Evolutionary conservation across 106 monocot species (phyloP).

Genomic region (Dactylorhiza incarnata): DNA sequence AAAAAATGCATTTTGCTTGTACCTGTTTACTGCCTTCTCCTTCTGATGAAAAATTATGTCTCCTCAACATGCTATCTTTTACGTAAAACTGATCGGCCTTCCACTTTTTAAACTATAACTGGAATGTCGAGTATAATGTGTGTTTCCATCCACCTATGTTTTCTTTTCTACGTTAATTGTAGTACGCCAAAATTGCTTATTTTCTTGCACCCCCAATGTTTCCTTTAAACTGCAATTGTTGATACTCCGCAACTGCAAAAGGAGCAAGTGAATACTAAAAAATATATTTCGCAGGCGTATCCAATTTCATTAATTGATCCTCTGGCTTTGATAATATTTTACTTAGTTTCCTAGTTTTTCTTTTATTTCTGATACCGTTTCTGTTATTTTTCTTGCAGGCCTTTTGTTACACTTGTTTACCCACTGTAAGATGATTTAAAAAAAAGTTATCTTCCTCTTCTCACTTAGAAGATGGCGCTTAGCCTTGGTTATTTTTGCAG

Average conservation of each 20-base stretch:
- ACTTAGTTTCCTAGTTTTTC: not conserved
- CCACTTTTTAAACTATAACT: not conserved
- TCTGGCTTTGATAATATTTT: not conserved
- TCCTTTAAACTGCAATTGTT: not conserved
- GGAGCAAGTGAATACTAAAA: not conserved
- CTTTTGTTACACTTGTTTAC: constrained; percentile 71
- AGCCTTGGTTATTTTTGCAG: constrained; percentile 19
- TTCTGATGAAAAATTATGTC: not conserved
- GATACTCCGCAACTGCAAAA: constrained; percentile 4
- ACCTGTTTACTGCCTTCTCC: not conserved
- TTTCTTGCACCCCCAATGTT: not conserved
- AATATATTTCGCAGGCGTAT: not conserved
- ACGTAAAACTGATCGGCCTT: not conserved
- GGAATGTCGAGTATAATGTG: not conserved
- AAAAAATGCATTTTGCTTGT: not conserved
- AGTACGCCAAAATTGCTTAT: not conserved
- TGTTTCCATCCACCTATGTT: not conserved
- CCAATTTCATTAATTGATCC: not conserved
- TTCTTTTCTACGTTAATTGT: not conserved
- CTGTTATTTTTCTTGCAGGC: constrained; percentile 38
- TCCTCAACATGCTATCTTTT: not conserved
- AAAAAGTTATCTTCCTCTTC: not conserved
- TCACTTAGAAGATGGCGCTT: not conserved
- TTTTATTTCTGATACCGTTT: not conserved
- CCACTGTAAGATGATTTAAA: constrained; percentile 54